Evolutionary conservation across 495 filamentous ascomycete genomes (phyloP).

Genomic region (Xylaria palmicola): DNA sequence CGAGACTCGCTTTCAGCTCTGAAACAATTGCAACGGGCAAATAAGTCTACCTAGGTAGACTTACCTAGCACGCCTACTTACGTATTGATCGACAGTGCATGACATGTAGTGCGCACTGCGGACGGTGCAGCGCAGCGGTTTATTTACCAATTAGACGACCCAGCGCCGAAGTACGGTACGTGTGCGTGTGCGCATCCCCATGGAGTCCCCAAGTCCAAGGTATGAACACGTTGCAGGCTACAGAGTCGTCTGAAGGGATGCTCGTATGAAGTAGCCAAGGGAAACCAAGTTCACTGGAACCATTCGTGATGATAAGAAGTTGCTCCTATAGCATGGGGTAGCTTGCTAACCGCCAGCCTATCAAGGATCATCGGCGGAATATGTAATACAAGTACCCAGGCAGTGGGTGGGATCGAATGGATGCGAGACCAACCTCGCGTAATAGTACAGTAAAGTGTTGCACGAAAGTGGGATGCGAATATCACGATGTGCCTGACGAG

Average conservation of each 20-base stretch:
- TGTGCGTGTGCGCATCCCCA: too few species aligned
- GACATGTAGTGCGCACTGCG: background rate
- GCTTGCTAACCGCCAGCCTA: too few species aligned
- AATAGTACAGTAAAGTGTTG: background rate
- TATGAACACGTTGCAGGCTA: background rate
- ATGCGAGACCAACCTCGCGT: background rate
- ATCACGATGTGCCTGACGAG: background rate
- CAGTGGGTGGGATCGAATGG: background rate
- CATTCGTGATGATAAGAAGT: background rate
- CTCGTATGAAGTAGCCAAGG: background rate
- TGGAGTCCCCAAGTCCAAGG: too few species aligned
- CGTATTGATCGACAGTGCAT: slow-evolving; percentile 9
- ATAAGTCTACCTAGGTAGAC: too few species aligned
- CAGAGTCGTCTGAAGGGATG: background rate
- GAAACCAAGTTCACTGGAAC: background rate
- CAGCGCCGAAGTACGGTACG: too few species aligned
- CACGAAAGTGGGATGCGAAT: background rate
- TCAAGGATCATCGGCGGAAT: background rate
- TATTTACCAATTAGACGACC: background rate
- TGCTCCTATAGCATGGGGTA: background rate
- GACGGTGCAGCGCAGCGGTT: background rate
- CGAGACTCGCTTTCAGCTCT: slow-evolving; percentile 1
- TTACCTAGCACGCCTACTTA: too few species aligned
- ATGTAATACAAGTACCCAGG: background rate
- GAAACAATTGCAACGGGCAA: background rate